These are phyloP conservation scores for Arthrobotrys musiformis DNA, from an alignment of 2,329 filamentous ascomycete species.

Conservation along the genomic window DNA sequence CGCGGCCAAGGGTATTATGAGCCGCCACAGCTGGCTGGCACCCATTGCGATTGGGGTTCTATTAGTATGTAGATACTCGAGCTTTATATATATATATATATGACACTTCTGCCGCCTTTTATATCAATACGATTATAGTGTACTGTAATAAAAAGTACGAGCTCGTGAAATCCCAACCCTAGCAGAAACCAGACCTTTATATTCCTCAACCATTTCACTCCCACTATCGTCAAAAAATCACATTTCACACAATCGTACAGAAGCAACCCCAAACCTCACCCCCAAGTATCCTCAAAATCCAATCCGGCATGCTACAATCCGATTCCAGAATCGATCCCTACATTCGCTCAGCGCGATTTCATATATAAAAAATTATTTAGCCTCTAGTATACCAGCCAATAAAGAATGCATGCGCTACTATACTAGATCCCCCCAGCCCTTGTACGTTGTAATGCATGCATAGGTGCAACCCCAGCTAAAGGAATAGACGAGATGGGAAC, in stretches of 20 bases:
- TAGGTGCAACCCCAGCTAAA: not conserved
- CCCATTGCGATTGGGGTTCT: no score
- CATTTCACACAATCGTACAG: not conserved
- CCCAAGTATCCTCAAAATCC: not conserved
- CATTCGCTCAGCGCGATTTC: slow-evolving; percentile 2
- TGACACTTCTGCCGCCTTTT: no score
- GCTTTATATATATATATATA: no score
- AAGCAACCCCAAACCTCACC: no score
- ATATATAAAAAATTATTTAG: slow-evolving; percentile 2
- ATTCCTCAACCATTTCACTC: not conserved
- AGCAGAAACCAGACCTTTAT: not conserved
- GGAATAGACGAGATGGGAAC: not conserved
- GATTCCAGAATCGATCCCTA: not conserved
- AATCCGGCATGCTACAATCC: not conserved
- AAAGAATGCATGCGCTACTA: not conserved
- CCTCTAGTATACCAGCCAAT: not conserved
- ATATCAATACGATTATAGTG: no score
- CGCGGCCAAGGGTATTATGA: not conserved
- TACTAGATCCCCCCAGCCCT: not conserved
- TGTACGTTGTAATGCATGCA: not conserved
- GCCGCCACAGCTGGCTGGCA: not conserved
- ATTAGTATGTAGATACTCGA: no score
- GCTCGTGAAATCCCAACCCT: not conserved
- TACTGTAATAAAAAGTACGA: not conserved
- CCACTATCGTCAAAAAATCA: not conserved